These are phyloP conservation scores for Artemisia annua DNA, from an alignment of 129 eudicot species.

Conservation along the genomic window DNA sequence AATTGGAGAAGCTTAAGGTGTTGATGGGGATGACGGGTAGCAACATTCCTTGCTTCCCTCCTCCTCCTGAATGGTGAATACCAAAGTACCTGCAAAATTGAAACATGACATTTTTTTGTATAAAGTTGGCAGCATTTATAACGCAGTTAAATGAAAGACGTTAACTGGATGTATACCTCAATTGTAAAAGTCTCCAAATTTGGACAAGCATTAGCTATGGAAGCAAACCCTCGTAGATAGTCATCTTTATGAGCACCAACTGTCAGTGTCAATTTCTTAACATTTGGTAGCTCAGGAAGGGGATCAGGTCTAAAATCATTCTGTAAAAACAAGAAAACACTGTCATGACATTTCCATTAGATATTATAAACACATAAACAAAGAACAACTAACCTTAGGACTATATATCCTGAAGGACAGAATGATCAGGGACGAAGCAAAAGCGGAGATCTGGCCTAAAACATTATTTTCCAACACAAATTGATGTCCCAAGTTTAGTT, in stretches of 20 bases:
- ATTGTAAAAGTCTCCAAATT: conserved; percentile 38
- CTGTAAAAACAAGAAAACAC: conserved; percentile 19
- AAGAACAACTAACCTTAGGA: not conserved
- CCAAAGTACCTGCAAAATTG: not conserved
- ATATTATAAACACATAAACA: not conserved
- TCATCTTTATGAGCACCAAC: conserved; percentile 44
- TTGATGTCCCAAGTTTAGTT: conserved; percentile 25
- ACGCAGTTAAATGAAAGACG: not conserved
- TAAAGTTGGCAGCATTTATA: not conserved
- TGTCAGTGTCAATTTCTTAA: conserved; percentile 37
- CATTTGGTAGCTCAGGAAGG: conserved; percentile 38
- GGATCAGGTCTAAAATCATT: conserved; percentile 12
- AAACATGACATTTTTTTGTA: not conserved
- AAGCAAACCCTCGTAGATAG: conserved; percentile 33
- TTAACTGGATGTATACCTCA: conserved; percentile 28
- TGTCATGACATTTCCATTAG: not conserved
- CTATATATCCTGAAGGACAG: not conserved
- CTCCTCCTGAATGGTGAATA: conserved; percentile 30
- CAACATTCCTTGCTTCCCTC: conserved; percentile 26
- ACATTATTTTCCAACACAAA: conserved; percentile 29
- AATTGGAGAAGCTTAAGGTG: conserved; percentile 38
- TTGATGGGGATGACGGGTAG: conserved; percentile 24
- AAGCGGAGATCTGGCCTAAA: conserved; percentile 29
- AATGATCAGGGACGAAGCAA: conserved; percentile 30
- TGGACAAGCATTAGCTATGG: conserved; percentile 39